Evolutionary conservation across 2,329 filamentous ascomycete species (phyloP).

Genomic region (Colletotrichum lini): DNA sequence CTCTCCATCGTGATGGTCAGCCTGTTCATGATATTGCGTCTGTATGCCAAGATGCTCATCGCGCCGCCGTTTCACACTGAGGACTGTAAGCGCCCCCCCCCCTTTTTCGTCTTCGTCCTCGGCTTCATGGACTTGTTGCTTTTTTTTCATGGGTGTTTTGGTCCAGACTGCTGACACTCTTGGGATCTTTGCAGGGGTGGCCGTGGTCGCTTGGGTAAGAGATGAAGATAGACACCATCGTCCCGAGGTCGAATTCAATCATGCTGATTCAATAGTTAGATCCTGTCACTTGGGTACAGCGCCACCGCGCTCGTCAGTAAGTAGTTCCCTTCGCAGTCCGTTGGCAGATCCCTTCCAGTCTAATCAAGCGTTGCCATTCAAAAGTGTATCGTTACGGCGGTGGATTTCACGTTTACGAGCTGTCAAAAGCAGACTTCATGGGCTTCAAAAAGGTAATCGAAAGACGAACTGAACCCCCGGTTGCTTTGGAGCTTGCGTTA

Average conservation of each 20-base stretch:
- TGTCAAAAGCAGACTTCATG: constrained; percentile 48
- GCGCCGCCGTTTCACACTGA: constrained; percentile 43
- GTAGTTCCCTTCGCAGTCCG: background rate
- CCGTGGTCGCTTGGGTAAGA: constrained; percentile 33
- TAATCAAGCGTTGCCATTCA: background rate
- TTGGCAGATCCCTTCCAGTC: no score
- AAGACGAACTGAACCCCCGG: background rate
- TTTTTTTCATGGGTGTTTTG: no score
- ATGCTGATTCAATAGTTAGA: constrained; percentile 38
- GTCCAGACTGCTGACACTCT: background rate
- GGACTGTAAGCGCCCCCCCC: constrained; percentile 46
- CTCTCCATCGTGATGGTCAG: constrained; percentile 48
- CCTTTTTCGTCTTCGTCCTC: no score
- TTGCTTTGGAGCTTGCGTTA: background rate
- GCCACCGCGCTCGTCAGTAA: constrained; percentile 46
- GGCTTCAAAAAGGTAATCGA: constrained; percentile 53
- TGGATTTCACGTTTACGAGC: constrained; percentile 53
- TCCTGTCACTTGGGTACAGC: constrained; percentile 50
- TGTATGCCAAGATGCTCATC: constrained; percentile 46
- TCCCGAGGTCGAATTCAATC: no score
- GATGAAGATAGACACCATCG: background rate
- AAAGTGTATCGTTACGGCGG: constrained; percentile 52
- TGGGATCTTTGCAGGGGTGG: constrained; percentile 14
- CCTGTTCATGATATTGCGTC: constrained; percentile 46
- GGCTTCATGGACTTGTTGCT: no score